Base-by-base conservation (phyloP, 129 eudicot species). In the Flaveria brownii region DNA sequence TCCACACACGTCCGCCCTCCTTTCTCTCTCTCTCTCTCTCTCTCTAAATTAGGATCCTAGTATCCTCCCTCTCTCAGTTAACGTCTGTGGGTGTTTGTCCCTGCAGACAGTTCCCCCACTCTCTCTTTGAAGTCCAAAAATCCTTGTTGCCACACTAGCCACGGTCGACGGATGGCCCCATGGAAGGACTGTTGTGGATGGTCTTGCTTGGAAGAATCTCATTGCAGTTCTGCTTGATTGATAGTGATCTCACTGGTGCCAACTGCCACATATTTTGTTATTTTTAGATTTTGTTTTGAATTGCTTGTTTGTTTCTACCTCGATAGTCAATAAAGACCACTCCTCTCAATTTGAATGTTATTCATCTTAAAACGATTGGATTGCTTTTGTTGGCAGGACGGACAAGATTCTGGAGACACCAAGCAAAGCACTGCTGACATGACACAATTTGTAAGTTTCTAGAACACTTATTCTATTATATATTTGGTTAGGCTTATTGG, bases 341-440 rank as follows among this genome's bases (percentile, higher is more conserved):
- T 16, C 16, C 42, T 39, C 33, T 66, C 15, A 20, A 61, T 55
- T 59, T 46, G 62, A 17, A 20, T 36, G 15, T 43, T 30, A 52
- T 14, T 28, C 0, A 8, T 28, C 2, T 45, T 14, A 25, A 45
- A 45, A 36, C 16, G 39, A 5, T 77, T 70, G 33, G 33, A 47
- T 22, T 43, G 54, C 25, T 63, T 76, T 56, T 65, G 49, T 33
- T 79, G 26, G 82, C 88, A 93, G 98, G 98, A 93, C n/a, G 90
- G 91, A 17, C 97, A 93, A 76, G 98, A 90, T 81, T 82, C 86
- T 28, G 97, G 91, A 70, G 88, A 88, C 70, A 61, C 83, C 62
- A 90, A 93, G 82, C 98, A 93, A 77, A 90, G 89, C 85, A 81
- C 92, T 22, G 88, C 92, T 73, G 97, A 93, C 82, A 93, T 90